A percentile compares a stretch with the other conserved stretches of the same genome.
Conservation (phyloP, 2,329 filamentous ascomycete species). For the Pyricularia sp. region DNA sequence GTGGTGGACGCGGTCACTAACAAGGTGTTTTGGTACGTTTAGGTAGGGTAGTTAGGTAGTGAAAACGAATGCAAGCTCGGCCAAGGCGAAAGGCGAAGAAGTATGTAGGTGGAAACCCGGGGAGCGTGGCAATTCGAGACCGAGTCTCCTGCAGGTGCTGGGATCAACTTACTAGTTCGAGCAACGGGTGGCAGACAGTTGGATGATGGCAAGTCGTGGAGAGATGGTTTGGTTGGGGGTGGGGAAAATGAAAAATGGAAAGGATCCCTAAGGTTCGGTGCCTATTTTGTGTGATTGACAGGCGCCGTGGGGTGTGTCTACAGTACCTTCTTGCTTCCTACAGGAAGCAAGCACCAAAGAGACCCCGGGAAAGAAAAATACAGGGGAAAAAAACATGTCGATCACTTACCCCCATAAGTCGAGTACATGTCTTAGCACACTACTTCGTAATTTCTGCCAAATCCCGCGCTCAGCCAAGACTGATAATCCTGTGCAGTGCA, state of each 20-base stretch:
- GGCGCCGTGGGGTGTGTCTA: not conserved
- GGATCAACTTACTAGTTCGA: not conserved
- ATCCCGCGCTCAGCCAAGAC: not conserved
- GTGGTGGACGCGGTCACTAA: not conserved
- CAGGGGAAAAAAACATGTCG: not conserved
- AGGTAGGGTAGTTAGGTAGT: not conserved
- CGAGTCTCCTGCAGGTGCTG: not conserved
- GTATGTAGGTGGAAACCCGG: not conserved
- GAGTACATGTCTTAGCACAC: not conserved
- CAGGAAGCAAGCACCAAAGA: not conserved
- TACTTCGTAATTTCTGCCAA: not conserved
- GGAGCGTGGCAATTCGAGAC: slow-evolving; percentile 3
- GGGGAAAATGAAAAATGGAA: not conserved
- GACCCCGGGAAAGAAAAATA: not conserved
- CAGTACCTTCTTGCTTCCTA: not conserved
- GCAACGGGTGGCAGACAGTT: not conserved
- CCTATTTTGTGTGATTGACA: not conserved
- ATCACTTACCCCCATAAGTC: not conserved
- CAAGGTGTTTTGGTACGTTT: too few species aligned
- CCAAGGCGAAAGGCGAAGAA: slow-evolving; percentile 1
- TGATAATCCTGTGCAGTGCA: not conserved
- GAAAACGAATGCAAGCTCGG: not conserved
- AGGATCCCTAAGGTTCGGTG: not conserved
- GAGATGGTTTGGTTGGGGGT: not conserved
- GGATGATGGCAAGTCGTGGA: not conserved